phyloP scores from a whole-genome alignment of 2,329 filamentous ascomycete genomes.

The Aspergillus sp. region DNA sequence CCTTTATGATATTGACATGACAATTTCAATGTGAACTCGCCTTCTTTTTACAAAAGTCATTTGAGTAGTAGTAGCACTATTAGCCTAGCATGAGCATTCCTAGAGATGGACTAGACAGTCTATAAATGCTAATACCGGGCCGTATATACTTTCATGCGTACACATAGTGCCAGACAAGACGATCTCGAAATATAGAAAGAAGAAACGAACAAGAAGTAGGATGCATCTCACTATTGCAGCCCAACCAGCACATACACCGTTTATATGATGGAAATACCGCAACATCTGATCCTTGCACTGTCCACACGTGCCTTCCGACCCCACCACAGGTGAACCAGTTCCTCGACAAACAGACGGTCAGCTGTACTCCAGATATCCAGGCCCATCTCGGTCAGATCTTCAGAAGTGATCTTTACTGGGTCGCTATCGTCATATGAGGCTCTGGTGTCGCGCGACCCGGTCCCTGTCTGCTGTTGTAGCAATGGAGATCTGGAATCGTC shows the following conservation, averaged over 20 bases:
- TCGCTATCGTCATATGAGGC: constrained; percentile 18
- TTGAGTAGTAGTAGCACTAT: neutral
- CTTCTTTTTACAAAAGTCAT: neutral
- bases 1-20: neutral
- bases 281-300: constrained; percentile 49
- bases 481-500: constrained; percentile 33
- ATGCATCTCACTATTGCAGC: neutral
- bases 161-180: neutral
- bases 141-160: neutral
- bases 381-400: constrained; percentile 52
- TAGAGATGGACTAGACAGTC: neutral
- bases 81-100: neutral
- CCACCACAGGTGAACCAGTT: constrained; percentile 51
- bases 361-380: constrained; percentile 52
- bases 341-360: constrained; percentile 49
- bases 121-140: neutral
- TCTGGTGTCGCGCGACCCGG: constrained; percentile 6
- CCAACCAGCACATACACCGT: neutral
- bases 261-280: constrained; percentile 49
- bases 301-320: constrained; percentile 46
- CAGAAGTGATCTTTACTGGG: constrained; percentile 42
- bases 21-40: neutral
- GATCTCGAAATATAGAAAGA: neutral
- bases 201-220: neutral
- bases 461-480: constrained; percentile 20